Base-by-base conservation (phyloP, 306 rosid genomes). In the Prunus mongolica region DNA sequence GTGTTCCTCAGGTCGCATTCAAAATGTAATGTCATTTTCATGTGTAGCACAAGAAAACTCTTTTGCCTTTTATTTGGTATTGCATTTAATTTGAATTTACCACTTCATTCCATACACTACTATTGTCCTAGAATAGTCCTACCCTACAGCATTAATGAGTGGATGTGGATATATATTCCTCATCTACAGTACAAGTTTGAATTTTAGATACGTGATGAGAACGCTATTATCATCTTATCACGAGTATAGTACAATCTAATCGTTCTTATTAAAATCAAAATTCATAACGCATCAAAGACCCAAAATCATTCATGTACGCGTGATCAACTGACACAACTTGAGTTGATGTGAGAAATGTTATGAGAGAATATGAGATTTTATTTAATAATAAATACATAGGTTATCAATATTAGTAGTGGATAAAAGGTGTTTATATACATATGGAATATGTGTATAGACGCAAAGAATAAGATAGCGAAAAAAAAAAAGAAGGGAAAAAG, bases 281-380 rank as follows among this genome's bases (percentile, higher is more conserved):
- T 34, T 8, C 8, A 5, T 5, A 34, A 34, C 8, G 41, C 7
- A 34, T 34, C 1, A 34, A 34, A 34, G 8, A 34, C 8, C 6
- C 0, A 1, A 5, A 5, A 34, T 34, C 0, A 0, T 34, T 5
- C 2, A 38, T 38, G 0, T 38, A 38, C 2, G 9, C 44, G 2
- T 38, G 44, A 38, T 7, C 44, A 38, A 7, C 9, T 7, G 2
- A 38, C 44, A 38, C 41, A 34, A 34, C 7, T 34, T 38, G 44
- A 38, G 9, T 38, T 7, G 44, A 7, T 38, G 44, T 7, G 44
- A 38, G 44, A 7, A 38, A 38, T 38, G 9, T 38, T 38, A 38
- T 0, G 44, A 38, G 44, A 38, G 8, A 38, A 38, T 7, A 38
- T 38, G 8, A 38, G 8, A 7, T 38, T 38, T 38, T 38, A 38